phyloP scores from a whole-genome alignment of 106 monocot genomes.

The Dendrobium nobile region DNA sequence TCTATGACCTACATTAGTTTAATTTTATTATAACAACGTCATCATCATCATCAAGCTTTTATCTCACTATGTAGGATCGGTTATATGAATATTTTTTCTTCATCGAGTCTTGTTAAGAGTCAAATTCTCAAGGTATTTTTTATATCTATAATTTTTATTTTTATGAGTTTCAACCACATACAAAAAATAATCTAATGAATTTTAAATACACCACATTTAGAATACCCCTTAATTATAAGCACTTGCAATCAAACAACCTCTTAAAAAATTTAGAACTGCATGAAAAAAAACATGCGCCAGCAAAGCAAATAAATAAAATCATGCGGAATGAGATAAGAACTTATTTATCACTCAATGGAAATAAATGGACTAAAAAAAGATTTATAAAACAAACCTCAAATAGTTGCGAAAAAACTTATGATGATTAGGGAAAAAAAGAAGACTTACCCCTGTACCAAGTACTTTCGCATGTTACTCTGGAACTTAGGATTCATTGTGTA shows the following conservation, averaged over 20 bases:
- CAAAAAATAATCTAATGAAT: too few species aligned
- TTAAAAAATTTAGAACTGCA: neutral
- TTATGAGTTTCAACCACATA: too few species aligned
- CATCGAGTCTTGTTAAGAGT: too few species aligned
- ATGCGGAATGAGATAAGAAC: neutral
- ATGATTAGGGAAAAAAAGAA: neutral
- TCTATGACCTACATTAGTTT: too few species aligned
- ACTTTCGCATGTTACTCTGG: constrained; percentile 67
- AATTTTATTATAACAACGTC: too few species aligned
- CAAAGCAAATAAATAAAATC: neutral
- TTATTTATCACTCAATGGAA: neutral
- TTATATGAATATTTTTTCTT: too few species aligned
- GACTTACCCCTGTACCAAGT: constrained; percentile 65
- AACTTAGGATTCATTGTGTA: constrained; percentile 82
- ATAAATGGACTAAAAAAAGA: neutral
- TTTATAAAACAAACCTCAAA: neutral
- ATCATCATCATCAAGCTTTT: too few species aligned
- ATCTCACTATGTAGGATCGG: too few species aligned
- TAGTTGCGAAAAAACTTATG: neutral
- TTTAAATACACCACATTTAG: too few species aligned
- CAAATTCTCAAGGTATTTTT: too few species aligned
- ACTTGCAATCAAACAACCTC: neutral
- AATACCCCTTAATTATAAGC: neutral
- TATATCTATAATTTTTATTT: too few species aligned
- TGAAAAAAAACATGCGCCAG: neutral